These are phyloP conservation scores for Kernera saxatilis DNA, from an alignment of 345 rosid species.

Conservation along the genomic window DNA sequence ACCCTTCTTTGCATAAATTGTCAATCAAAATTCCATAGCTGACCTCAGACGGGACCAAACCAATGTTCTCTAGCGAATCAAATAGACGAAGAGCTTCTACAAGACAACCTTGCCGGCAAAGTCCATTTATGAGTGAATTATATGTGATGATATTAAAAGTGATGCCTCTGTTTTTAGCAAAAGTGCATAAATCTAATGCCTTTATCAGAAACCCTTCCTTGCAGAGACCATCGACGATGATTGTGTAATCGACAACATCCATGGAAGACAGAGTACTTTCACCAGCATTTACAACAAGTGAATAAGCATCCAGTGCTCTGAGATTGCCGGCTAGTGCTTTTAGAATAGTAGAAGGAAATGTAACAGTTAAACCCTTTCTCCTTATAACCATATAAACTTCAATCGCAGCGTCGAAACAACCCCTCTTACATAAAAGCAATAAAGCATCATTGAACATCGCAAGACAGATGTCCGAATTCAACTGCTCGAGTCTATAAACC, in stretches of 20 bases:
- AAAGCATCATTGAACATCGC: slow-evolving; percentile 46
- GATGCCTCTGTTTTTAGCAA: slow-evolving; percentile 47
- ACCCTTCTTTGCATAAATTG: slow-evolving; percentile 60
- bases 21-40: slow-evolving; percentile 64
- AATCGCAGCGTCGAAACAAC: slow-evolving; percentile 36
- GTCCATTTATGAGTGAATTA: slow-evolving; percentile 61
- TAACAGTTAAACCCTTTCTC: slow-evolving; percentile 35
- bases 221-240: slow-evolving; percentile 63
- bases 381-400: slow-evolving; percentile 47
- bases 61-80: slow-evolving; percentile 64
- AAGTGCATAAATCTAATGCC: slow-evolving; percentile 63
- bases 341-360: slow-evolving; percentile 38
- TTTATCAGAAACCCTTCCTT: slow-evolving; percentile 52
- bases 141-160: slow-evolving; percentile 55
- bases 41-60: slow-evolving; percentile 52
- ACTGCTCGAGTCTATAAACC: slow-evolving; percentile 37
- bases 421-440: slow-evolving; percentile 52
- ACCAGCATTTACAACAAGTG: slow-evolving; percentile 41
- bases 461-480: slow-evolving; percentile 27
- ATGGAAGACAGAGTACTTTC: slow-evolving; percentile 35
- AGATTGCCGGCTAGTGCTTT: slow-evolving; percentile 41
- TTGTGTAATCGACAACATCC: slow-evolving; percentile 61
- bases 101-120: slow-evolving; percentile 76
- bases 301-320: slow-evolving; percentile 59
- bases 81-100: slow-evolving; percentile 82